A percentile compares a stretch with the other conserved stretches of the same genome.
phyloP scores from a whole-genome alignment of 257 asterid genomes.

The Nicotiana obtusifolia region DNA sequence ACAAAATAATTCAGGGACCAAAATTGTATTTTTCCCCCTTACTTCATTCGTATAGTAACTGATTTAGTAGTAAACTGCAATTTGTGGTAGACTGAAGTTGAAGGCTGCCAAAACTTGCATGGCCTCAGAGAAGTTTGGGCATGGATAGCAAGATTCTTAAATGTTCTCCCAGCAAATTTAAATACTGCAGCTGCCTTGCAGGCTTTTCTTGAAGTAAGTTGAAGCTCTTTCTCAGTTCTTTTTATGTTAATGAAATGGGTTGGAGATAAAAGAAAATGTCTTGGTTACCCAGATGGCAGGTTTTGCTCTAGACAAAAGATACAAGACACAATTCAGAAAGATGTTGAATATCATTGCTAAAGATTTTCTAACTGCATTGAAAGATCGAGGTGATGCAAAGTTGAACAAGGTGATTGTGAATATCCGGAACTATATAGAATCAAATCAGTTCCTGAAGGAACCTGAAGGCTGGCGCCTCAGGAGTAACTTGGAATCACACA shows the following conservation, averaged over 20 bases:
- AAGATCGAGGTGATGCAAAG: constrained; percentile 35
- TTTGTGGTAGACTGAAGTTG: constrained; percentile 54
- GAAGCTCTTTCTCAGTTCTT: background rate
- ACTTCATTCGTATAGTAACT: background rate
- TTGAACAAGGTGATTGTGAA: constrained; percentile 30
- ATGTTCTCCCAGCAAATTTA: constrained; percentile 67
- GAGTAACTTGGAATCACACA: constrained; percentile 32
- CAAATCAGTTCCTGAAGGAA: constrained; percentile 49
- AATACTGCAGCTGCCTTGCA: constrained; percentile 66
- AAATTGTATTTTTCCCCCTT: background rate
- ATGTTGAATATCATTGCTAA: constrained; percentile 36
- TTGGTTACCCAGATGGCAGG: constrained; percentile 68
- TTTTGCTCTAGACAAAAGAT: constrained; percentile 44
- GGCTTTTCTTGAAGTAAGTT: constrained; percentile 77
- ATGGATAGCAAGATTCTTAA: constrained; percentile 88
- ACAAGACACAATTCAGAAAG: constrained; percentile 60
- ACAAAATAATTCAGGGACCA: too few relatives aligned
- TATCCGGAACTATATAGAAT: constrained; percentile 44
- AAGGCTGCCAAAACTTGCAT: constrained; percentile 51
- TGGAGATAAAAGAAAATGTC: background rate
- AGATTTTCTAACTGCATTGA: constrained; percentile 45
- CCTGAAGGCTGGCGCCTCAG: constrained; percentile 57
- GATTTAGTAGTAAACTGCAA: background rate
- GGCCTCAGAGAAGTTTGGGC: constrained; percentile 83
- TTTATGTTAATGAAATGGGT: background rate